Evolutionary conservation across 2,329 filamentous ascomycete species (phyloP).

Genomic region (Bipolaris bicolor): DNA sequence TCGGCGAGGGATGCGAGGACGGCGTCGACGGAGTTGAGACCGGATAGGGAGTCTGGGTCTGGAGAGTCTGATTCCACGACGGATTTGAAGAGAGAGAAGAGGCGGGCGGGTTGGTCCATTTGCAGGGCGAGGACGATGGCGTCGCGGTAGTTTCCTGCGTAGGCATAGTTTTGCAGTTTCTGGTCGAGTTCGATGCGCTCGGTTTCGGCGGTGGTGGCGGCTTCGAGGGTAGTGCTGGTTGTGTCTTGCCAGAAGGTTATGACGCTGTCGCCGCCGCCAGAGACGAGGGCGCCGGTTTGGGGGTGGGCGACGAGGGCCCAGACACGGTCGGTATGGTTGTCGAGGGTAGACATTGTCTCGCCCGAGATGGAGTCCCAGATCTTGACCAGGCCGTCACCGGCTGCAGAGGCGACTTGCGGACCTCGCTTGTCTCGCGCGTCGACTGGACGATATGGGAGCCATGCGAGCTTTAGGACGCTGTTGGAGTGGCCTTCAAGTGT

Average conservation of each 20-base stretch:
- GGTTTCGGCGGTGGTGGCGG: slow-evolving; percentile 74
- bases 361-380: slow-evolving; percentile 90
- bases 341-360: slow-evolving; percentile 85
- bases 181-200: slow-evolving; percentile 93
- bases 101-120: slow-evolving; percentile 88
- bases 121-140: slow-evolving; percentile 91
- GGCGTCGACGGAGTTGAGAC: slow-evolving; percentile 74
- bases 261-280: slow-evolving; percentile 89
- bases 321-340: slow-evolving; percentile 95
- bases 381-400: slow-evolving; percentile 93
- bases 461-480: slow-evolving; percentile 90
- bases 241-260: slow-evolving; percentile 97
- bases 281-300: slow-evolving; percentile 74
- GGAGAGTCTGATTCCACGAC: slow-evolving; percentile 70
- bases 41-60: slow-evolving; percentile 69
- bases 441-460: slow-evolving; percentile 66
- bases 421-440: slow-evolving; percentile 59
- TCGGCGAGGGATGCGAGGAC: slow-evolving; percentile 80
- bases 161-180: slow-evolving; percentile 89
- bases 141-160: slow-evolving; percentile 85
- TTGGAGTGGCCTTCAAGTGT: slow-evolving; percentile 98
- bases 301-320: slow-evolving; percentile 81
- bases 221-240: slow-evolving; percentile 77
- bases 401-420: slow-evolving; percentile 81
- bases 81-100: slow-evolving; percentile 81